A percentile compares a stretch with the other conserved stretches of the same genome.
Evolutionary conservation across 495 filamentous ascomycete genomes (phyloP).

Genomic region (Penicillium antarcticum): DNA sequence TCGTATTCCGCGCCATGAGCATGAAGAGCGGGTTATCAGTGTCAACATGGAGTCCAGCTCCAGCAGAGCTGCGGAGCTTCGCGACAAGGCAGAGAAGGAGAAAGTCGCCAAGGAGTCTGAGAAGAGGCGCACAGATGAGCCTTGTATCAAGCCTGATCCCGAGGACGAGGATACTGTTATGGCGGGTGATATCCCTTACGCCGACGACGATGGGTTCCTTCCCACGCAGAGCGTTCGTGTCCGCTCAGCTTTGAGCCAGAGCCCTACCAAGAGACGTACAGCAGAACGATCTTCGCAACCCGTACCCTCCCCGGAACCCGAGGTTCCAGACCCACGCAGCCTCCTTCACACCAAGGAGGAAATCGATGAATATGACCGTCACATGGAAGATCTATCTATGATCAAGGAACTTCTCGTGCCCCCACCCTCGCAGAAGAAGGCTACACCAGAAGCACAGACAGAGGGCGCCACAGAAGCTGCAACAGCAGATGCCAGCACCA

Average conservation of each 20-base stretch:
- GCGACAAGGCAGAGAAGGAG: conserved; percentile 35
- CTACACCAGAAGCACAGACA: conserved; percentile 11
- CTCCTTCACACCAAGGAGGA: conserved; percentile 44
- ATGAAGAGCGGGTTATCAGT: conserved; percentile 46
- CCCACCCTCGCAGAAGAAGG: conserved; percentile 7
- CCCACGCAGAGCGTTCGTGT: conserved; percentile 40
- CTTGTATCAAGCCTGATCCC: conserved; percentile 45
- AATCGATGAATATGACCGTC: conserved; percentile 45
- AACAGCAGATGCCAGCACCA: conserved; percentile 5
- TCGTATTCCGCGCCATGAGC: conserved; percentile 48
- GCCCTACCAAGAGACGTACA: conserved; percentile 4
- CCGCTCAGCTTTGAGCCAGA: conserved; percentile 16
- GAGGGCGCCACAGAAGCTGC: conserved; percentile 9
- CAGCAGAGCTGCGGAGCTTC: conserved; percentile 40
- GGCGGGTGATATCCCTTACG: conserved; percentile 29
- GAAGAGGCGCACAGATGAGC: conserved; percentile 10
- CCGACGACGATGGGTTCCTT: conserved; percentile 37
- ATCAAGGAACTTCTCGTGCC: conserved; percentile 34
- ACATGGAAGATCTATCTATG: conserved; percentile 36
- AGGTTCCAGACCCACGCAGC: conserved; percentile 30
- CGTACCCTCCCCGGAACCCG: not conserved
- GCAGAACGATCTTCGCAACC: conserved; percentile 1
- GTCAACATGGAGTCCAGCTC: conserved; percentile 53
- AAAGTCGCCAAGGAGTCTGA: conserved; percentile 23
- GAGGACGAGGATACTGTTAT: conserved; percentile 38